phyloP scores from a whole-genome alignment of 1,139 yeast species.

The Debaryomycetaceae sp. region DNA sequence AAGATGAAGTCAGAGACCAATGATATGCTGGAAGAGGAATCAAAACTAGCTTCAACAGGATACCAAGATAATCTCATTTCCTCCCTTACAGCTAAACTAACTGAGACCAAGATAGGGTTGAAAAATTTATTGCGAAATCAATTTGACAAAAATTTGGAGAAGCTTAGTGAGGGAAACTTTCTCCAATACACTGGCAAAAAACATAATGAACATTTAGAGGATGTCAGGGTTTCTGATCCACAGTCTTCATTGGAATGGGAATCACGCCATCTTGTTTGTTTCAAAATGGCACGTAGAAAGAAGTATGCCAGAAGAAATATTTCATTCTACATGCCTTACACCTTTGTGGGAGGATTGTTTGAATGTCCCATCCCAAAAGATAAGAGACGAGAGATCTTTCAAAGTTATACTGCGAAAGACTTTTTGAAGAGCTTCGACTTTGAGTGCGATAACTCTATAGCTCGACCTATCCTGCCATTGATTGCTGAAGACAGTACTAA shows the following conservation, averaged over 20 bases:
- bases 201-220: constrained; percentile 16
- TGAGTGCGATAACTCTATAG: constrained; percentile 31
- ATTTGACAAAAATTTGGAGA: constrained; percentile 21
- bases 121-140: constrained; percentile 12
- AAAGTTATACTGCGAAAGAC: constrained; percentile 12
- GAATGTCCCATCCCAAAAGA: constrained; percentile 41
- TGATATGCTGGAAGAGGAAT: constrained; percentile 2
- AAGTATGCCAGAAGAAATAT: constrained; percentile 51
- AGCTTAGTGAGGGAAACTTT: constrained; percentile 15
- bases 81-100: not conserved
- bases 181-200: constrained; percentile 26
- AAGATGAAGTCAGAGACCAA: not conserved
- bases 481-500: constrained; percentile 53
- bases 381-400: constrained; percentile 16
- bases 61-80: not conserved
- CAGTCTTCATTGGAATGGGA: constrained; percentile 28
- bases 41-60: not conserved
- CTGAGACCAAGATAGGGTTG: not conserved
- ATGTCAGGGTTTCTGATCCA: constrained; percentile 17
- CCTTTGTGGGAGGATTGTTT: constrained; percentile 66
- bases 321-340: constrained; percentile 53
- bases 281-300: constrained; percentile 60
- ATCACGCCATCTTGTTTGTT: constrained; percentile 43
- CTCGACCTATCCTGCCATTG: constrained; percentile 55
- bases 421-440: constrained; percentile 18